Evolutionary conservation across 108 stramenopile species (phyloP).

Genomic region (Skeletonema menzelii): DNA sequence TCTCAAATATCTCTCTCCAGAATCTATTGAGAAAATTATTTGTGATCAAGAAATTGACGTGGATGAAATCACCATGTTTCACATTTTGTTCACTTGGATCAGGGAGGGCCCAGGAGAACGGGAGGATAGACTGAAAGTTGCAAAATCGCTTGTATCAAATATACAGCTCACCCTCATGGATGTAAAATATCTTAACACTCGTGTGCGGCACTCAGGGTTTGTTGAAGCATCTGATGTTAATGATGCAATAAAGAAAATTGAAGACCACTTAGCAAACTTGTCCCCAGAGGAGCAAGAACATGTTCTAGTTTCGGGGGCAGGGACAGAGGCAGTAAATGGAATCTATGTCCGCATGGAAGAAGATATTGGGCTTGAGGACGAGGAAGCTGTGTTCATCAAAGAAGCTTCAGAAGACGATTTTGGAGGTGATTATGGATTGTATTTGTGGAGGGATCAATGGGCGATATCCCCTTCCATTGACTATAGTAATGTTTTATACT

Average conservation of each 20-base stretch:
- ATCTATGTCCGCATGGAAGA: constrained; percentile 17
- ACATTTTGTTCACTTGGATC: constrained; percentile 3
- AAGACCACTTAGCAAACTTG: neutral
- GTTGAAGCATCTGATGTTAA: constrained; percentile 1
- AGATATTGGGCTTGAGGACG: constrained; percentile 16
- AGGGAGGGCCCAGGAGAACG: neutral
- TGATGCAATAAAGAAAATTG: constrained; percentile 5
- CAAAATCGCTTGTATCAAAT: constrained; percentile 1
- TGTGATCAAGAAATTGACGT: constrained; percentile 6
- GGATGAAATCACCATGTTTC: constrained; percentile 14
- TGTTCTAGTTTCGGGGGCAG: constrained; percentile 9
- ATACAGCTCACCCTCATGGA: constrained; percentile 5
- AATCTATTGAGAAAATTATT: constrained; percentile 5
- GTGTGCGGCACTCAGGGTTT: constrained; percentile 7
- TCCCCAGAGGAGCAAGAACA: constrained; percentile 20
- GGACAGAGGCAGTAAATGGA: constrained; percentile 3
- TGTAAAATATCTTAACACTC: neutral
- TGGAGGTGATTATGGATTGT: constrained; percentile 10
- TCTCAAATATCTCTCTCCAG: neutral
- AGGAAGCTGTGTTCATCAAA: constrained; percentile 17
- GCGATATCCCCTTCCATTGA: constrained; percentile 10
- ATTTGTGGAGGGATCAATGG: neutral
- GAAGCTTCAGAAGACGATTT: constrained; percentile 7
- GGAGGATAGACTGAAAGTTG: neutral
- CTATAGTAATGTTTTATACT: constrained; percentile 11